Percentiles rank a stretch among this genome's conserved stretches.
phyloP scores from a whole-genome alignment of 2,329 filamentous ascomycete genomes.

The Aaosphaeria pasadenensis region DNA sequence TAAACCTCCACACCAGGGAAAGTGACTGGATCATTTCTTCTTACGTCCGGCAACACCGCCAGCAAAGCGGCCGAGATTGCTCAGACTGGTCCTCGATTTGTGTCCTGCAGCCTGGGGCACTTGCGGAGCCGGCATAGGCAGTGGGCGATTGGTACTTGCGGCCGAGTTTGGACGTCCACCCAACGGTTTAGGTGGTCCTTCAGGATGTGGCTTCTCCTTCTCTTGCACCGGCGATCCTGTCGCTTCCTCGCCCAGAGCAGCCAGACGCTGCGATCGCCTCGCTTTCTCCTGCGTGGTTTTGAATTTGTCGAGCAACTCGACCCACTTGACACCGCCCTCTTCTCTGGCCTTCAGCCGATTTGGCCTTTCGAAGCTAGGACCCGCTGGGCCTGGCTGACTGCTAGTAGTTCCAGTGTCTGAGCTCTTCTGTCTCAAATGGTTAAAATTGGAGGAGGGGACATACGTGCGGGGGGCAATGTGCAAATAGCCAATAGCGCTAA shows the following conservation, averaged over 20 bases:
- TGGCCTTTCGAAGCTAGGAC: conserved; percentile 48
- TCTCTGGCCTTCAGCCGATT: conserved; percentile 79
- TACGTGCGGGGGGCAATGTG: conserved; percentile 80
- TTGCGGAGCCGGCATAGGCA: conserved; percentile 12
- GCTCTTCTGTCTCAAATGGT: conserved; percentile 42
- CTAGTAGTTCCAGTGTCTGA: conserved; percentile 38
- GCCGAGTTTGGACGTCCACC: conserved; percentile 19
- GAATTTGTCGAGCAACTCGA: conserved; percentile 92
- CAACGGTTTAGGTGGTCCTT: conserved; percentile 22
- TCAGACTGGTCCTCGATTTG: conserved; percentile 40
- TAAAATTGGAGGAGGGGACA: conserved; percentile 45
- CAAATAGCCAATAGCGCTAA: conserved; percentile 93
- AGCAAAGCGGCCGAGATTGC: conserved; percentile 45
- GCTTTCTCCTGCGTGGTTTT: conserved; percentile 84
- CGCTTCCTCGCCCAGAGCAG: conserved; percentile 37
- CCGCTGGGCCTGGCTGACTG: conserved; percentile 30
- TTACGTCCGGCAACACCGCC: conserved; percentile 39
- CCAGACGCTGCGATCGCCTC: conserved; percentile 62
- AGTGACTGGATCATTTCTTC: conserved; percentile 24
- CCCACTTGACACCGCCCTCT: conserved; percentile 84
- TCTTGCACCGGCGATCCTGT: conserved; percentile 22
- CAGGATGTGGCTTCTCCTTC: conserved; percentile 26
- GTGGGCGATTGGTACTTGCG: conserved; percentile 17
- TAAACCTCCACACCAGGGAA: neutral
- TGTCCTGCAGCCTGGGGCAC: conserved; percentile 20